Conservation (phyloP, 768 basidiomycete genomes). For the Lactifluus subvellereus region DNA sequence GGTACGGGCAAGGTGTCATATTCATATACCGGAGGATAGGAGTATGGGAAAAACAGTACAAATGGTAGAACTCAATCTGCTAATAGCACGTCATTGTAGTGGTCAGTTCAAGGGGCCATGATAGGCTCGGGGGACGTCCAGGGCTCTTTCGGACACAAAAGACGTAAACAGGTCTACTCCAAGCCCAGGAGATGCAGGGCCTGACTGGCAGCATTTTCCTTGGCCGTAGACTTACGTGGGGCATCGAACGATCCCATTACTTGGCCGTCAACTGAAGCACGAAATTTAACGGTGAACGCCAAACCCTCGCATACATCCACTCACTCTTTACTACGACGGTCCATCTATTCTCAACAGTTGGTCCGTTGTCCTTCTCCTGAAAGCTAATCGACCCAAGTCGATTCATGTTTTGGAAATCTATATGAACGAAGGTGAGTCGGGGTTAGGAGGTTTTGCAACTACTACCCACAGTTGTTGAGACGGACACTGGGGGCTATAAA, state of each 20-base stretch:
- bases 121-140: background rate
- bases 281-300: background rate
- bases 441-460: background rate
- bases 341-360: slow-evolving; percentile 15
- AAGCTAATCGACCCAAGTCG: slow-evolving; percentile 4
- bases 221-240: slow-evolving; percentile 36
- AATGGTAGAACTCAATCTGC: background rate
- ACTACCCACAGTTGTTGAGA: slow-evolving; percentile 21
- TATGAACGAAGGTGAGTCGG: background rate
- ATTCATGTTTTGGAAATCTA: slow-evolving; percentile 16
- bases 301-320: slow-evolving; percentile 20
- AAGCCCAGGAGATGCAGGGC: slow-evolving; percentile 26
- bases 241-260: slow-evolving; percentile 45
- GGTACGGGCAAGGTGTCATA: background rate
- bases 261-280: slow-evolving; percentile 12
- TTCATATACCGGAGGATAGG: background rate
- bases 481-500: slow-evolving; percentile 15
- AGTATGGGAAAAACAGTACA: background rate
- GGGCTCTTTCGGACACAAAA: background rate
- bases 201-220: slow-evolving; percentile 32
- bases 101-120: background rate
- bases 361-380: slow-evolving; percentile 13
- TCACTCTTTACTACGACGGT: slow-evolving; percentile 16
- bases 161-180: background rate
- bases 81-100: too few species aligned